A percentile compares a stretch with the other conserved stretches of the same genome.
phyloP scores from a whole-genome alignment of 192 early-diverging fungal species.

The Gryganskiella cystojenkinii region DNA sequence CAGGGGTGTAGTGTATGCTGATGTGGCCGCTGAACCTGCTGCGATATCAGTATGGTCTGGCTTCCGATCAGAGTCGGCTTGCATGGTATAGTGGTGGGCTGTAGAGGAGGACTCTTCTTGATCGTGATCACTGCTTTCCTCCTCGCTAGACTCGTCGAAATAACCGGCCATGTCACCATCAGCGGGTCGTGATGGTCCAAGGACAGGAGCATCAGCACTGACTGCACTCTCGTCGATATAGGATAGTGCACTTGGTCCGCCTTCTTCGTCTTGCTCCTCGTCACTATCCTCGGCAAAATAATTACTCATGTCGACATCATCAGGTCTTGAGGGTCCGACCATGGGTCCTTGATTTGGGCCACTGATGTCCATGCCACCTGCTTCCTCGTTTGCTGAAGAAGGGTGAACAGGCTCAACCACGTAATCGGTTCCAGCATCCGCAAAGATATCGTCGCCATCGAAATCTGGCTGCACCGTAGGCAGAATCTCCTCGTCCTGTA shows the following conservation, averaged over 20 bases:
- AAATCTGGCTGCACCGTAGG: slow-evolving; percentile 55
- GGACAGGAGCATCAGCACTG: slow-evolving; percentile 27
- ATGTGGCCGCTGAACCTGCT: not conserved
- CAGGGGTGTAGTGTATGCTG: slow-evolving; percentile 10
- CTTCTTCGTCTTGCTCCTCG: slow-evolving; percentile 17
- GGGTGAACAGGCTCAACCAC: slow-evolving; percentile 59
- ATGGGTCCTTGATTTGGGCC: slow-evolving; percentile 26
- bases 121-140: slow-evolving; percentile 10
- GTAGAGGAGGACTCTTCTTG: no score
- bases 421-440: slow-evolving; percentile 85
- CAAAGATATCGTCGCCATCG: slow-evolving; percentile 87
- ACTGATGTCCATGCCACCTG: slow-evolving; percentile 47
- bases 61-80: not conserved
- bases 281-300: slow-evolving; percentile 49
- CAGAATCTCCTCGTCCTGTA: slow-evolving; percentile 19
- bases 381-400: not conserved
- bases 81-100: not conserved
- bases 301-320: slow-evolving; percentile 38
- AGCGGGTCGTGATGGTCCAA: slow-evolving; percentile 35
- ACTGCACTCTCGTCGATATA: not conserved
- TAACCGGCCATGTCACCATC: slow-evolving; percentile 30
- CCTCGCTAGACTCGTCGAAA: slow-evolving; percentile 37
- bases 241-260: not conserved
- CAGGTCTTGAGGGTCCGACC: slow-evolving; percentile 28
- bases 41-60: not conserved